Base-by-base conservation (phyloP, 257 asterid species). In the Solanum megistacrolobum region DNA sequence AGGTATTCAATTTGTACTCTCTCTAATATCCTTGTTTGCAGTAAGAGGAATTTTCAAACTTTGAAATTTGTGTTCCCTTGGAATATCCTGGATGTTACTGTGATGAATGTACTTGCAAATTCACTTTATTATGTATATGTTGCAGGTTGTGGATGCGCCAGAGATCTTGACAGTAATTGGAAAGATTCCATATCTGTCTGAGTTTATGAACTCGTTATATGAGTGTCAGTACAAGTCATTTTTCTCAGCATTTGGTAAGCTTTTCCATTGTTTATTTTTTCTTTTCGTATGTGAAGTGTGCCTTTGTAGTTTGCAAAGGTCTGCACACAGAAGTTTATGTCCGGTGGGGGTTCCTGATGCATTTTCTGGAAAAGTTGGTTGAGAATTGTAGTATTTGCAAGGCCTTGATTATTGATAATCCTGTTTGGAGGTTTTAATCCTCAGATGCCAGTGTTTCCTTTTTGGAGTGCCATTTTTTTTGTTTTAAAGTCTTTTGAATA, bases 101-200 rank as follows among this genome's bases (percentile, higher is more conserved):
- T 46, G 41, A 46, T 8, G 4, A 81, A 46, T 46, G 8, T 75
- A 81, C 38, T 27, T 46, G 68, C 41, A 18, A 81, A 9, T 46
- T 81, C 73, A 62, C 52, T 87, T 79, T 84, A 66, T 90, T 87
- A 88, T 0, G 81, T 81, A 76, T 82, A 25, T 91, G 89, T 90
- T 86, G 87, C 95, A 96, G 99, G 99, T 96, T 12, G 98, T 96
- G 89, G 99, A 96, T 90, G 98, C 99, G 83, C 99, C 98, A 3
- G 99, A 96, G 94, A 95, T 96, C 87, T 91, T 96, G 92, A 93
- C 99, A 11, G 96, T 95, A 66, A 95, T 96, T 87, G 98, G 95
- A 71, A 96, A 94, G 93, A 93, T 95, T 68, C 96, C 96, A 5
- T 89, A 91, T 86, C 90, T 96, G 25, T 93, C 99, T 0, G 98